These are phyloP conservation scores for Eimeria tenella DNA, from an alignment of 169 alveolate species.

Conservation along the genomic window DNA sequence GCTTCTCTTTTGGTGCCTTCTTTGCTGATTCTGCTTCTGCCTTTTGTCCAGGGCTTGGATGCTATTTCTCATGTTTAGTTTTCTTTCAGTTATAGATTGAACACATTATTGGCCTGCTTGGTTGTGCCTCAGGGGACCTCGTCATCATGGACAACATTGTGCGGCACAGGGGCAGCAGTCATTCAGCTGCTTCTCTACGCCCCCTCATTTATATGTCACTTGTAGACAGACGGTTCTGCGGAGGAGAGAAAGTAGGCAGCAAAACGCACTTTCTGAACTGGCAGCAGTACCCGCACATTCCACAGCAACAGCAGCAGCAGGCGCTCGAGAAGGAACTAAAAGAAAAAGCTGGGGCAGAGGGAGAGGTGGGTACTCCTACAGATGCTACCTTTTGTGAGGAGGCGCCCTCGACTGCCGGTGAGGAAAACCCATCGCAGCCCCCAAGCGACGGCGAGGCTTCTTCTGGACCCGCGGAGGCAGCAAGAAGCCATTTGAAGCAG, in stretches of 20 bases:
- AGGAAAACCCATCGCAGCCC: background rate
- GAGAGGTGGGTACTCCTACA: background rate
- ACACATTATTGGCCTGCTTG: too few species aligned
- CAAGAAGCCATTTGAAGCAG: background rate
- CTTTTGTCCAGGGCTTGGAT: too few species aligned
- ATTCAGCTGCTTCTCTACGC: constrained; percentile 25
- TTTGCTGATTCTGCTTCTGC: constrained; percentile 26
- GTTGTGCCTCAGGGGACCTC: constrained; percentile 35
- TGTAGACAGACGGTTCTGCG: constrained; percentile 44
- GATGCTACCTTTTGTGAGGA: background rate
- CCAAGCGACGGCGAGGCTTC: background rate
- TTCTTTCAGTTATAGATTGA: too few species aligned
- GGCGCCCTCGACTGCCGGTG: background rate
- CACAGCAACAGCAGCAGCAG: constrained; percentile 30
- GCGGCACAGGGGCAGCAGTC: constrained; percentile 65
- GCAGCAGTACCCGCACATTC: constrained; percentile 32
- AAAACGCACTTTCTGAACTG: constrained; percentile 62
- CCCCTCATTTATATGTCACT: constrained; percentile 69
- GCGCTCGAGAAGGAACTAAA: background rate
- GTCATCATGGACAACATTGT: constrained; percentile 67
- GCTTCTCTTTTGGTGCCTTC: background rate
- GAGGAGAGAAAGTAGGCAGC: constrained; percentile 52
- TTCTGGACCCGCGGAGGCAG: background rate
- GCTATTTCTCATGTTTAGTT: too few species aligned
- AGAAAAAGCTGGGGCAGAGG: background rate